A percentile compares a stretch with the other conserved stretches of the same genome.
Evolutionary conservation across 768 basidiomycete genomes (phyloP).

Genomic region (Amanita pallidorosea): DNA sequence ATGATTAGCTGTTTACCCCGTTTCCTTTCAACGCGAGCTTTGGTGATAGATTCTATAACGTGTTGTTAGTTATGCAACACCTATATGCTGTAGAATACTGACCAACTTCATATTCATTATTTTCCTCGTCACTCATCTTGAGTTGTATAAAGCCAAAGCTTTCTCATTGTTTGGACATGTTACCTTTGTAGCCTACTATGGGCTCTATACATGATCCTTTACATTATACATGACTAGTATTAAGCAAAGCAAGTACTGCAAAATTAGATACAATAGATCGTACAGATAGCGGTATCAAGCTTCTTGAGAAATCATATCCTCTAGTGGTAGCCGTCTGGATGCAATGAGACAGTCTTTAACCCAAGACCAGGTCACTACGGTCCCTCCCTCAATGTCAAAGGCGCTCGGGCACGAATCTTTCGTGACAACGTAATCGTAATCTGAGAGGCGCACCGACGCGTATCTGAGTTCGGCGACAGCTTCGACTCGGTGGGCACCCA

Average conservation of each 20-base stretch:
- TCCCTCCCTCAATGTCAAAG: constrained; percentile 16
- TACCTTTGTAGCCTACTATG: neutral
- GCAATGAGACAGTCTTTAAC: constrained; percentile 71
- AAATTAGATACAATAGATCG: constrained; percentile 10
- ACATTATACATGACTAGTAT: neutral
- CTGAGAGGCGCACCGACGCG: constrained; percentile 22
- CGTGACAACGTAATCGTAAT: constrained; percentile 56
- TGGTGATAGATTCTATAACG: constrained; percentile 36
- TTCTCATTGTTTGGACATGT: constrained; percentile 2
- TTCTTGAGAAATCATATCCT: constrained; percentile 15
- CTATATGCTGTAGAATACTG: constrained; percentile 15
- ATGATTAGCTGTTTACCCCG: constrained; percentile 34
- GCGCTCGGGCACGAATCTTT: constrained; percentile 31
- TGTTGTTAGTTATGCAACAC: neutral
- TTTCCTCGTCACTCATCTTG: constrained; percentile 26
- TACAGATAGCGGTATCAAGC: constrained; percentile 5
- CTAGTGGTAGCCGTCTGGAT: constrained; percentile 22
- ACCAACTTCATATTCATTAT: constrained; percentile 61
- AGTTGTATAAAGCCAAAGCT: neutral
- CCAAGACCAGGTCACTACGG: constrained; percentile 51
- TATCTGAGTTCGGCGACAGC: constrained; percentile 38
- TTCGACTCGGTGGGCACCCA: constrained; percentile 70
- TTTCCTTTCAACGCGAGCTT: constrained; percentile 37
- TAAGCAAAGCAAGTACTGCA: neutral
- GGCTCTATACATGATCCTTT: neutral